A percentile compares a stretch with the other conserved stretches of the same genome.
These are phyloP conservation scores for Avena insularis DNA, from an alignment of 176 grass and related monocot species.

Conservation along the genomic window DNA sequence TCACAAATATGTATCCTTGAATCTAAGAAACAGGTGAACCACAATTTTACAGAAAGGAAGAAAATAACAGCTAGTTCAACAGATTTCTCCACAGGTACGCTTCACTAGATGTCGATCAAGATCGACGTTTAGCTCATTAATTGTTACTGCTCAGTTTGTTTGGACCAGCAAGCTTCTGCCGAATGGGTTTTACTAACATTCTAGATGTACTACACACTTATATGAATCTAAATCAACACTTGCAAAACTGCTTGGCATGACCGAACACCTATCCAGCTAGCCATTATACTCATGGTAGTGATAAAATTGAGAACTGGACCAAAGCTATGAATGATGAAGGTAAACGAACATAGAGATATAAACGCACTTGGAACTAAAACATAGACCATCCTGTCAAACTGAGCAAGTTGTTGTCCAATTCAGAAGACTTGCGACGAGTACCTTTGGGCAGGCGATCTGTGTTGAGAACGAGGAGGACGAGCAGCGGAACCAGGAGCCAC, in stretches of 20 bases:
- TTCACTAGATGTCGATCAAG: too few species aligned
- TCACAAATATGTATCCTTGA: too few species aligned
- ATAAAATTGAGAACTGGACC: not conserved
- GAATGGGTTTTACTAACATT: not conserved
- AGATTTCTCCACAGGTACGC: too few species aligned
- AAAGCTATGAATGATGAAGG: not conserved
- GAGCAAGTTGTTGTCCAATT: not conserved
- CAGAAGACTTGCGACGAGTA: not conserved
- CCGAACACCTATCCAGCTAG: not conserved
- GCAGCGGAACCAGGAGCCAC: conserved; percentile 39
- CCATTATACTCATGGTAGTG: not conserved
- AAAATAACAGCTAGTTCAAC: too few species aligned
- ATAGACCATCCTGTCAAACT: too few species aligned
- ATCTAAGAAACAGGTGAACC: too few species aligned
- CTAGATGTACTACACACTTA: not conserved
- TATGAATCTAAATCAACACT: not conserved
- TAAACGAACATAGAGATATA: not conserved
- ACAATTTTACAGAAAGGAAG: too few species aligned
- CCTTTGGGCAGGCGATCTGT: conserved; percentile 26
- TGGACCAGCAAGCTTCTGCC: not conserved
- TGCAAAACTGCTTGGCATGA: too few species aligned
- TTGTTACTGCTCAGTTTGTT: too few species aligned
- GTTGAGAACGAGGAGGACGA: conserved; percentile 43
- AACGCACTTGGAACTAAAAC: not conserved
- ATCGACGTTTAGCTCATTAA: not conserved